Conservation (phyloP, 306 rosid species). For the Luffa aegyptiaca region DNA sequence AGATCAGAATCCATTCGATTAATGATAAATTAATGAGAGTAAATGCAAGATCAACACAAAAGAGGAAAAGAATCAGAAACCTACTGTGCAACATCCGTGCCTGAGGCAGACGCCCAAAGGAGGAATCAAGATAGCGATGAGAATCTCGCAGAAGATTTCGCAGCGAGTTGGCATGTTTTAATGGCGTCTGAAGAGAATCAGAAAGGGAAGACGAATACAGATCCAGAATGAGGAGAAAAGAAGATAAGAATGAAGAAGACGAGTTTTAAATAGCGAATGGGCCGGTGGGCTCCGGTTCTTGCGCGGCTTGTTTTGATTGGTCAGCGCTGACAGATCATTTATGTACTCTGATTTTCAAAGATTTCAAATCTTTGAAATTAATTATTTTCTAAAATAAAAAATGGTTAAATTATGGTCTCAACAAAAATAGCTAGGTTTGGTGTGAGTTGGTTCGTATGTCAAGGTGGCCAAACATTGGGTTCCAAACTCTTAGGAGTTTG, state of each 20-base stretch:
- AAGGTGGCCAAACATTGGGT: too few relatives aligned
- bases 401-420: too few relatives aligned
- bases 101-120: slow-evolving; percentile 17
- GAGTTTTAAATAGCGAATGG: neutral
- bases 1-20: neutral
- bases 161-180: slow-evolving; percentile 7
- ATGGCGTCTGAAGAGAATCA: neutral
- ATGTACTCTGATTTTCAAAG: neutral
- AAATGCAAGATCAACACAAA: neutral
- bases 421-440: too few relatives aligned
- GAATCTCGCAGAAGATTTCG: slow-evolving; percentile 16
- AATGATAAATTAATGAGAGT: neutral
- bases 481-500: too few relatives aligned
- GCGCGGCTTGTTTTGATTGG: neutral
- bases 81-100: slow-evolving; percentile 33
- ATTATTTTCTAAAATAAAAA: too few relatives aligned
- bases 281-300: neutral
- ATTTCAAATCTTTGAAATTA: neutral
- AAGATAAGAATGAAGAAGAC: neutral
- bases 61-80: neutral
- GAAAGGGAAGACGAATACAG: neutral
- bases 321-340: neutral
- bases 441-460: too few relatives aligned
- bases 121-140: slow-evolving; percentile 17
- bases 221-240: neutral